A percentile compares a stretch with the other conserved stretches of the same genome.
phyloP scores from a whole-genome alignment of 1,139 yeast genomes.

The Pneumocystis wakefieldiae region DNA sequence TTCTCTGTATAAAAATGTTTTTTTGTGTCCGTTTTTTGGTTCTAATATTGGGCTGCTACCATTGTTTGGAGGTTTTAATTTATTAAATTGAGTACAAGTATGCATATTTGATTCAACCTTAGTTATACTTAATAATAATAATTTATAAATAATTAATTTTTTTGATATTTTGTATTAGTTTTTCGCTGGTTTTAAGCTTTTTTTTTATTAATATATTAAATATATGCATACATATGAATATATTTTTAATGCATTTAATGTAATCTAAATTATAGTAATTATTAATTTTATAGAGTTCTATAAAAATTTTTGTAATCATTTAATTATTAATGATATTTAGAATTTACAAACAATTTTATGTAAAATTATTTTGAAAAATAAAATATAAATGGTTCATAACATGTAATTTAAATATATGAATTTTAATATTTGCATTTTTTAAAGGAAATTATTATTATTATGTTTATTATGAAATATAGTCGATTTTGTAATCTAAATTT shows the following conservation, averaged over 20 bases:
- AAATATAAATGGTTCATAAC: neutral
- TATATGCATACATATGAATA: neutral
- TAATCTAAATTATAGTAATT: neutral
- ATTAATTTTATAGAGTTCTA: neutral
- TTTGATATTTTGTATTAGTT: neutral
- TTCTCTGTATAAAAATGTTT: conserved; percentile 41
- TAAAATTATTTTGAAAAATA: neutral
- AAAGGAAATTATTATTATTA: too few relatives aligned
- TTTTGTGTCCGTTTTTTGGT: neutral
- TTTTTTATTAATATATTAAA: neutral
- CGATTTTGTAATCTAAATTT: neutral
- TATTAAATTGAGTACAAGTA: neutral
- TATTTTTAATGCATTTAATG: neutral
- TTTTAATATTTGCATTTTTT: too few relatives aligned
- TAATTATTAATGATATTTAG: neutral
- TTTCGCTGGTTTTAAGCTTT: neutral
- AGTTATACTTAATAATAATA: neutral
- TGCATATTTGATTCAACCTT: neutral
- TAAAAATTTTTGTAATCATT: neutral
- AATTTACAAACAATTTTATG: neutral
- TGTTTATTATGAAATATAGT: too few relatives aligned
- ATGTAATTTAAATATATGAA: too few relatives aligned
- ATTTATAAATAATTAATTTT: neutral
- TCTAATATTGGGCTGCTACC: neutral
- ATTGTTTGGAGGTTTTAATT: neutral